Evolutionary conservation across 2,329 filamentous ascomycete species (phyloP), one percentile per base, ranked within the genome.

Genomic region (Fusarium xyrophilum): DNA sequence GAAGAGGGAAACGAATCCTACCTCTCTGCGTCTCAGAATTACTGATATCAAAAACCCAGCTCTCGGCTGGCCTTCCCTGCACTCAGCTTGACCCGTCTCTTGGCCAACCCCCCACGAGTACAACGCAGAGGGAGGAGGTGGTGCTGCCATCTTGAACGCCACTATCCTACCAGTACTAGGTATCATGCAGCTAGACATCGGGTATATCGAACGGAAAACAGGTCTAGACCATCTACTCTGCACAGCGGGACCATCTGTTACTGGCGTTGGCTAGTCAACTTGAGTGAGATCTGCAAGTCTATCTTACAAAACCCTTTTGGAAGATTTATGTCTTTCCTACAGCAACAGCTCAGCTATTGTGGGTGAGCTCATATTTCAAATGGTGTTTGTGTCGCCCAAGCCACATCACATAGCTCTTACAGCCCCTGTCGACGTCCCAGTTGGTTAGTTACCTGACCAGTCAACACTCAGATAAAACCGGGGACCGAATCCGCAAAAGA

Each of bases 91-190:
- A 8, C 43, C 19, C n/a, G 5, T 27, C 23, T 30, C 23, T 46
- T 47, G 6, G 15, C 14, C 25, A 4, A 32, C 32, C 33, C 27
- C 53, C 44, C n/a, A 48, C 52, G 40, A 23, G 25, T n/a, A 25
- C n/a, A 25, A 25, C 5, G n/a, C 7, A 36, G 8, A 17, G 19
- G 15, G n/a, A n/a, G n/a, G n/a, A n/a, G n/a, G n/a, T 56, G 43
- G 17, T 56, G 32, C 33, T 51, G 32, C 53, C 53, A 51, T 15
- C 17, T 27, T 39, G 7, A 15, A 39, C 43, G 53, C 43, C 32
- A 36, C 47, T 21, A 2, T 9, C 10, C 5, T 11, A 13, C 2
- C 10, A 28, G 7, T 5, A 21, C 1, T 11, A 39, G 3, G 15
- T 4, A 30, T 30, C 21, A 27, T 14, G 36, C 43, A 32, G 7